A percentile compares a stretch with the other conserved stretches of the same genome.
Conservation (phyloP, 495 filamentous ascomycete species). For the Penicillium soppii region DNA sequence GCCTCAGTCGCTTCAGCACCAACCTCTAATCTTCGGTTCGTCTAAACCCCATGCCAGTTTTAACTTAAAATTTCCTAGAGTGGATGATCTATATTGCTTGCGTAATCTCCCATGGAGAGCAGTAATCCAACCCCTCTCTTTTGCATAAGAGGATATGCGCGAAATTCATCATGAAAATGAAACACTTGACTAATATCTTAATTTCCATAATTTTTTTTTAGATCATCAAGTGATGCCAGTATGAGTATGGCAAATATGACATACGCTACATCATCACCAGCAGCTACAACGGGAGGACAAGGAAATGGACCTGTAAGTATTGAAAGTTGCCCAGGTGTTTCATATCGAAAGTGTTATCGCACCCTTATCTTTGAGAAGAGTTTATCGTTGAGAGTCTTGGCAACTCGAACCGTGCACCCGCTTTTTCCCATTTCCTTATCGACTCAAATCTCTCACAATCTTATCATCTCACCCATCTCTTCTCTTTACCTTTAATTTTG, state of each 20-base stretch:
- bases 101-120: background rate
- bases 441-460: constrained; percentile 52
- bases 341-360: constrained; percentile 6
- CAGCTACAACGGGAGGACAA: constrained; percentile 64
- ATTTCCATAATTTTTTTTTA: too few relatives aligned
- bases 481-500: constrained; percentile 19
- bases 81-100: background rate
- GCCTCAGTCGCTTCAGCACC: constrained; percentile 60
- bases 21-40: constrained; percentile 68
- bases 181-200: constrained; percentile 34
- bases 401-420: constrained; percentile 35
- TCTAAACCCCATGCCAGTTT: constrained; percentile 10
- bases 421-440: constrained; percentile 39
- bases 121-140: constrained; percentile 8
- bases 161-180: constrained; percentile 10
- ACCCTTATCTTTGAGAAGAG: constrained; percentile 11
- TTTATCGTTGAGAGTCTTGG: constrained; percentile 32
- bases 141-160: constrained; percentile 9
- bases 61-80: background rate
- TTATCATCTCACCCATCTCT: constrained; percentile 43
- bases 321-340: constrained; percentile 7
- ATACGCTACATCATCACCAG: constrained; percentile 65
- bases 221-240: constrained; percentile 51
- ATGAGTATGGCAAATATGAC: constrained; percentile 56
- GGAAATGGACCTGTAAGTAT: constrained; percentile 64